Evolutionary conservation across 2,329 filamentous ascomycete species (phyloP), one percentile per base, ranked within the genome.

Genomic region (Colletotrichum tabaci): DNA sequence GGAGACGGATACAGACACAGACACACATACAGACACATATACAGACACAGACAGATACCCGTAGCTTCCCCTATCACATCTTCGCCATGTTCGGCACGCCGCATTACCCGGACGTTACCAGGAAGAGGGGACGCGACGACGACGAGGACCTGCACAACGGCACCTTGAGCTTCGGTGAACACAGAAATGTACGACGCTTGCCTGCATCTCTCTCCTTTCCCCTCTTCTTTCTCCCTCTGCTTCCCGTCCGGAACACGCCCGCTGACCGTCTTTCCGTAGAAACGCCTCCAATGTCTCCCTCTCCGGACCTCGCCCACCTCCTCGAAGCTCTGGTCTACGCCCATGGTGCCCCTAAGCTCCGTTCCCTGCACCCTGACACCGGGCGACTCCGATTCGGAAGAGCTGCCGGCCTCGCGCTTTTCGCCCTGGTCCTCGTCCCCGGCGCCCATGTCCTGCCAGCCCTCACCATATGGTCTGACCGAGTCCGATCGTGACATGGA

Each of bases 281-380:
- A 89, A 86, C 86, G 87, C 49, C 73, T 88, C 18, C 87, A 89
- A 67, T 84, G 85, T 55, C 83, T 89, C 5, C 87, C 87, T 15
- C 77, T 88, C 16, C 84, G 87, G 69, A 84, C 82, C 12, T 85
- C 85, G 40, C 85, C 85, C 52, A 79, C 78, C 47, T 77, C 82
- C 10, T 81, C 80, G 65, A 79, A 80, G 26, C 74, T 72, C 38
- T 72, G 70, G 66, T 72, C 66, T 15, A 38, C 70, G 40, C 70
- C 70, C 40, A 30, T 70, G 12, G 61, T 72, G 2, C 70, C 67
- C n/a, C 70, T 72, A 60, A 58, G 66, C 13, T 64, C 73, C 62
- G 68, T 70, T 15, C 72, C 66, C 42, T 68, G 74, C 55, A 66
- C 80, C 21, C 80, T 84, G 63, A 84, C 82, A 18, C 82, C 84